phyloP scores from a whole-genome alignment of 1,284 basidiomycete genomes.

The Austropuccinia psidii region DNA sequence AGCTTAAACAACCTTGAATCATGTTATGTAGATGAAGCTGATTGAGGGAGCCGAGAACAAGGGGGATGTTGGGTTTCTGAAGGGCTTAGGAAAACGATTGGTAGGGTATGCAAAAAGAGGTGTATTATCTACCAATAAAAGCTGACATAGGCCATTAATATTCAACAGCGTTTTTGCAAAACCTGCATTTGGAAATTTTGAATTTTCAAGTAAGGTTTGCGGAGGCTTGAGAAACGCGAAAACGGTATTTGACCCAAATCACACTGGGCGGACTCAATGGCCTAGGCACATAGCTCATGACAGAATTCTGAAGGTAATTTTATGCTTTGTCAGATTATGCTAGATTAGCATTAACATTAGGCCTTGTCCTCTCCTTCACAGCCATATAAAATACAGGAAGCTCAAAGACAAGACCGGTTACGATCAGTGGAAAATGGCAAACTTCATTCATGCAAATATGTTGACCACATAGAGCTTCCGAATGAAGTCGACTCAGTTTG shows the following conservation, averaged over 20 bases:
- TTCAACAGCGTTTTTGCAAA: conserved; percentile 73
- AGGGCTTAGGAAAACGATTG: conserved; percentile 91
- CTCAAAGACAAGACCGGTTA: conserved; percentile 94
- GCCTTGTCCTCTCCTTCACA: conserved; percentile 45
- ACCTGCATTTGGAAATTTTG: conserved; percentile 92
- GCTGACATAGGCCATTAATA: not conserved
- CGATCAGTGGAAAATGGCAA: conserved; percentile 77
- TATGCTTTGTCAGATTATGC: too few species aligned
- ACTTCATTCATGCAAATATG: conserved; percentile 75
- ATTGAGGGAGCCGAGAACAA: conserved; percentile 92
- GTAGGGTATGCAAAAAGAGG: conserved; percentile 61
- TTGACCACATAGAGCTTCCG: conserved; percentile 78
- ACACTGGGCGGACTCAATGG: conserved; percentile 78
- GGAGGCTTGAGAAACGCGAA: conserved; percentile 91
- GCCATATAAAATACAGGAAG: conserved; percentile 81
- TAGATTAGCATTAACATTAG: too few species aligned
- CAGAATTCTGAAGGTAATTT: conserved; percentile 70
- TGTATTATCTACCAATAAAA: conserved; percentile 40
- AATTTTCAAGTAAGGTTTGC: conserved; percentile 78
- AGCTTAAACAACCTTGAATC: too few species aligned
- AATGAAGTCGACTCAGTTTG: conserved; percentile 70
- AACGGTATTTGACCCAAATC: conserved; percentile 89
- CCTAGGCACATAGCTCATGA: conserved; percentile 81
- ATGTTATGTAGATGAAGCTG: conserved; percentile 87
- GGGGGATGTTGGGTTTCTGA: conserved; percentile 93